Evolutionary conservation across 2,329 filamentous ascomycete genomes (phyloP).

Genomic region (Botrytis squamosa): DNA sequence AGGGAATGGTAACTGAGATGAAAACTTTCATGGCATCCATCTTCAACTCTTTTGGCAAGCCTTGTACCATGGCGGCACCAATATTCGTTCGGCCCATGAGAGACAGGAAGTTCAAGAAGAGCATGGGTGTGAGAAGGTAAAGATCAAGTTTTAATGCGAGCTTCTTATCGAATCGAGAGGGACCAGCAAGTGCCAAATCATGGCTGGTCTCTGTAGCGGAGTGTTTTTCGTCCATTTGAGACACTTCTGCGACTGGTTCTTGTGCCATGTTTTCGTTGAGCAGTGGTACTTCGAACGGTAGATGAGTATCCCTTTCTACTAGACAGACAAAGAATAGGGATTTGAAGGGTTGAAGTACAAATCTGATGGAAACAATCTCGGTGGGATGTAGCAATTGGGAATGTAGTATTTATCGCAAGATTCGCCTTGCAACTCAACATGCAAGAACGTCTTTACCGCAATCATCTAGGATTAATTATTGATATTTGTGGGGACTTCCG

Average conservation of each 20-base stretch:
- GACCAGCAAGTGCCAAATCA: not conserved
- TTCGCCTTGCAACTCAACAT: not conserved
- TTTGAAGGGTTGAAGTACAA: not conserved
- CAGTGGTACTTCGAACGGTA: not conserved
- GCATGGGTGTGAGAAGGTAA: slow-evolving; percentile 33
- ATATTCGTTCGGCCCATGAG: slow-evolving; percentile 25
- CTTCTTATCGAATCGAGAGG: slow-evolving; percentile 18
- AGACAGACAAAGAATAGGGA: not conserved
- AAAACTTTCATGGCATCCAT: slow-evolving; percentile 33
- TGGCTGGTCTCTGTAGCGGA: not conserved
- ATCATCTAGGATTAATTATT: slow-evolving; percentile 2
- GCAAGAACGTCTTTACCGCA: slow-evolving; percentile 8
- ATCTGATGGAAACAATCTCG: not conserved
- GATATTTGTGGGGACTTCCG: slow-evolving; percentile 9
- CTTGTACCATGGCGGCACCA: slow-evolving; percentile 25
- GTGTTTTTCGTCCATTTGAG: slow-evolving; percentile 13
- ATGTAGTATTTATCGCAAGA: slow-evolving; percentile 3
- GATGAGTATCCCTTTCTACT: not conserved
- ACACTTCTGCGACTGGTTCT: not conserved
- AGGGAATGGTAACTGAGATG: slow-evolving; percentile 42
- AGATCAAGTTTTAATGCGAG: slow-evolving; percentile 22
- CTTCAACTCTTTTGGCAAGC: slow-evolving; percentile 33
- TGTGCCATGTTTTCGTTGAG: not conserved
- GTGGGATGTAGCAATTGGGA: not conserved
- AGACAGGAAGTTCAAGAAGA: slow-evolving; percentile 36